These are phyloP conservation scores for Seminavis robusta DNA, from an alignment of 108 stramenopile species.

Conservation along the genomic window DNA sequence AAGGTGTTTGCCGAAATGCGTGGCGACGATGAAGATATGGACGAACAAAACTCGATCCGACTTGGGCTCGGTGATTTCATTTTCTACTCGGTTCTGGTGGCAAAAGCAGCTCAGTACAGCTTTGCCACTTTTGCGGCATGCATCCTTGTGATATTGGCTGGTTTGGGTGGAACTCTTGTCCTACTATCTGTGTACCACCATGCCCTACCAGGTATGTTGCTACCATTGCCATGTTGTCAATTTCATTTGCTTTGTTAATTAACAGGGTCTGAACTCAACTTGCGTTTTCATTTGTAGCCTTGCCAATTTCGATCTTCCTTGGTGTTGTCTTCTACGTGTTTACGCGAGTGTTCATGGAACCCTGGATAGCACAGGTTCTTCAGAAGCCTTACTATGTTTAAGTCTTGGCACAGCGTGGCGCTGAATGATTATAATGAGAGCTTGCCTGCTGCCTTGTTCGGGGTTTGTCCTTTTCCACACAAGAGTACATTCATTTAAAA, in stretches of 20 bases:
- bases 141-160: constrained; percentile 85
- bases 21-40: constrained; percentile 46
- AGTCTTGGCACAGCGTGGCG: too few species aligned
- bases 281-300: too few species aligned
- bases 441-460: too few species aligned
- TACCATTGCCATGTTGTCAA: too few species aligned
- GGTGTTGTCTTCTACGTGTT: constrained; percentile 79
- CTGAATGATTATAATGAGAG: too few species aligned
- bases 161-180: constrained; percentile 89
- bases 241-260: too few species aligned
- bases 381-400: constrained; percentile 73
- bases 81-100: constrained; percentile 94
- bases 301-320: constrained; percentile 86
- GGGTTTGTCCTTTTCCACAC: too few species aligned
- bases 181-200: constrained; percentile 87
- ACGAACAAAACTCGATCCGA: constrained; percentile 45
- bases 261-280: too few species aligned
- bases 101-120: constrained; percentile 89
- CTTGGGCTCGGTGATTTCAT: constrained; percentile 92
- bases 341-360: constrained; percentile 64
- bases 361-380: constrained; percentile 69
- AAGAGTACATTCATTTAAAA: too few species aligned
- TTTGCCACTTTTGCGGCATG: constrained; percentile 89
- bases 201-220: constrained; percentile 93
- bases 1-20: constrained; percentile 73